Percentiles rank a stretch among this genome's conserved stretches.
Conservation (phyloP, 2,329 filamentous ascomycete genomes). For the Teratosphaeria epicoccoides region DNA sequence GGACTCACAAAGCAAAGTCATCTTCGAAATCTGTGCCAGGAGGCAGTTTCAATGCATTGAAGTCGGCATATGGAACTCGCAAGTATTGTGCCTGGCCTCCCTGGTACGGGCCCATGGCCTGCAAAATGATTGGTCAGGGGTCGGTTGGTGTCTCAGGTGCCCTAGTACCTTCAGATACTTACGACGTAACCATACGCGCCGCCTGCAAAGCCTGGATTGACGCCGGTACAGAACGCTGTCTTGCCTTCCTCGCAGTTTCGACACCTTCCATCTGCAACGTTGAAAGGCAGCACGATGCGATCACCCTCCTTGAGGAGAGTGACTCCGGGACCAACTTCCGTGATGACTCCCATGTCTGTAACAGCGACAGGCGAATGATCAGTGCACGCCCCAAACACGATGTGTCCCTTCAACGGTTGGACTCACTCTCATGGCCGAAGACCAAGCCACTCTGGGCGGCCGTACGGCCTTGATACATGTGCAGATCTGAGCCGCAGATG, state of each 20-base stretch:
- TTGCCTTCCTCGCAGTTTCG: constrained; percentile 52
- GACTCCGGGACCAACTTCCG: constrained; percentile 48
- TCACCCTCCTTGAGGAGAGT: constrained; percentile 53
- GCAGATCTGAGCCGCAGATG: constrained; percentile 26
- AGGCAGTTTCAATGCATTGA: constrained; percentile 53
- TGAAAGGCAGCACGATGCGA: constrained; percentile 55
- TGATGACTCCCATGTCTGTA: constrained; percentile 18
- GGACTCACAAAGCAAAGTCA: constrained; percentile 44
- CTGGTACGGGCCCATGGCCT: constrained; percentile 16
- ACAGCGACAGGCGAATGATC: no score
- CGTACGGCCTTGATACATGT: constrained; percentile 57
- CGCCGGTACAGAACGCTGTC: constrained; percentile 55
- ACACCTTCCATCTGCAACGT: constrained; percentile 53
- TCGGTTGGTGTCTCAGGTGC: no score
- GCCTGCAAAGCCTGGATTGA: constrained; percentile 50
- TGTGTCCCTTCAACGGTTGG: no score
- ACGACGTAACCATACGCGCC: constrained; percentile 51
- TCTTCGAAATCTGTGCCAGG: constrained; percentile 50
- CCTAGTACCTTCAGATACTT: no score
- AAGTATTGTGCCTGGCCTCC: constrained; percentile 54
- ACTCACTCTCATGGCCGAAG: constrained; percentile 45
- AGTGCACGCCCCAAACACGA: no score
- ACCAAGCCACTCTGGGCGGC: constrained; percentile 52
- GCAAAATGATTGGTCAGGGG: no score
- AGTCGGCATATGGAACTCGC: constrained; percentile 55